These are phyloP conservation scores for Saccharum spontaneum DNA, from an alignment of 176 grass and related monocot species.

Conservation along the genomic window DNA sequence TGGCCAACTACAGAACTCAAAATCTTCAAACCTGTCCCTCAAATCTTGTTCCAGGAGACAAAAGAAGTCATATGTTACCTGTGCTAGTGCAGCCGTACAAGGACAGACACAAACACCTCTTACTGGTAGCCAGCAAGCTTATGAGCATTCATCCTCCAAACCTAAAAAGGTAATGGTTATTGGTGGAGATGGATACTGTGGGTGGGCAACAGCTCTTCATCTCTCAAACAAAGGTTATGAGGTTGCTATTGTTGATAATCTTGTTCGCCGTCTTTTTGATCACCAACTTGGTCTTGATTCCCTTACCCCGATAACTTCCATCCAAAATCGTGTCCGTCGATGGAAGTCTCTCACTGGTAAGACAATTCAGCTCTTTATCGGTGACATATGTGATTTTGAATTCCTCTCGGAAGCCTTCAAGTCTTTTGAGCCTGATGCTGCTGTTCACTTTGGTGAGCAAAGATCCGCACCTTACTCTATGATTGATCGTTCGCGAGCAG, in stretches of 20 bases:
- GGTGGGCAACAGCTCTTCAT: constrained; percentile 92
- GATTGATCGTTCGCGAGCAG: constrained; percentile 90
- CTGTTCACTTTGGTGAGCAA: constrained; percentile 94
- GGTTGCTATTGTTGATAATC: constrained; percentile 86
- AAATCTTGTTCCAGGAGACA: constrained; percentile 25
- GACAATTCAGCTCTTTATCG: constrained; percentile 79
- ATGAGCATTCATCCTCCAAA: constrained; percentile 52
- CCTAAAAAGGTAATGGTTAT: constrained; percentile 92
- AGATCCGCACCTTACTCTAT: constrained; percentile 93
- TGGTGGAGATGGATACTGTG: constrained; percentile 97
- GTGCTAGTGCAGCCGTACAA: constrained; percentile 50
- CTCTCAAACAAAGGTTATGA: constrained; percentile 95
- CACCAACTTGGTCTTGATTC: constrained; percentile 92
- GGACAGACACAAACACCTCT: constrained; percentile 59
- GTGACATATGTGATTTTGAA: constrained; percentile 94
- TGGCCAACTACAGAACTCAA: constrained; percentile 40
- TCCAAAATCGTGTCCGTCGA: constrained; percentile 76
- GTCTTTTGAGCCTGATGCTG: constrained; percentile 89
- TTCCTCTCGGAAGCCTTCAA: constrained; percentile 94
- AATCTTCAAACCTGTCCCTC: constrained; percentile 36
- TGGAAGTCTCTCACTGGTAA: constrained; percentile 85
- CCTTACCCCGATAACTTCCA: constrained; percentile 83
- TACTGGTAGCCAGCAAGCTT: constrained; percentile 44
- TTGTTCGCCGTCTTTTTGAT: constrained; percentile 86
- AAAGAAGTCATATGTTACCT: constrained; percentile 39